A percentile compares a stretch with the other conserved stretches of the same genome.
Evolutionary conservation across 2,329 filamentous ascomycete species (phyloP).

Genomic region (Phyllachora maydis): DNA sequence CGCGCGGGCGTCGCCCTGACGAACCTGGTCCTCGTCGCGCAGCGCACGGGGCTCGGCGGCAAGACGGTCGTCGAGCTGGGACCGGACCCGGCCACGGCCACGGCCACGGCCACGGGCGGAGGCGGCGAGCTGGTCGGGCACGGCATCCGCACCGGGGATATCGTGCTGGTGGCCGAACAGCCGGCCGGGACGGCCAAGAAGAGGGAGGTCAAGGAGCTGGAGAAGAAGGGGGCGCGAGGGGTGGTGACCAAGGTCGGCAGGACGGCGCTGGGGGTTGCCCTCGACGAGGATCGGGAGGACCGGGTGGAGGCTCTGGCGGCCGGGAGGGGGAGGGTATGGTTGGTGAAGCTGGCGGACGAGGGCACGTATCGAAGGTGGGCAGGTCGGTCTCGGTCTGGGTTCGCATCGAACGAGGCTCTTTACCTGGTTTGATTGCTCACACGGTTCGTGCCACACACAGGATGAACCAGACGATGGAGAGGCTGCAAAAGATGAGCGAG

Average conservation of each 20-base stretch:
- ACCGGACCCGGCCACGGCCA: conserved; percentile 41
- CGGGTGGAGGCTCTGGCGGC: conserved; percentile 16
- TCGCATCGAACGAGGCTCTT: neutral
- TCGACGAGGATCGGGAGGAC: conserved; percentile 42
- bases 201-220: conserved; percentile 48
- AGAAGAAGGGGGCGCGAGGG: conserved; percentile 45
- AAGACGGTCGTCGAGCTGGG: conserved; percentile 69
- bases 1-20: conserved; percentile 61
- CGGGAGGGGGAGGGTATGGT: conserved; percentile 31
- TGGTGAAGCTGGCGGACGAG: conserved; percentile 48
- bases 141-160: conserved; percentile 56
- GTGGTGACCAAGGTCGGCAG: conserved; percentile 47
- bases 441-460: conserved; percentile 11
- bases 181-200: conserved; percentile 52
- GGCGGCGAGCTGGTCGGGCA: conserved; percentile 58
- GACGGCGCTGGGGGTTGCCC: conserved; percentile 39
- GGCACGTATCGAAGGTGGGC: conserved; percentile 37
- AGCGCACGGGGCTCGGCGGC: conserved; percentile 80
- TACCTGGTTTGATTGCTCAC: neutral
- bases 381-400: neutral
- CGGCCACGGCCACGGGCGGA: conserved; percentile 7
- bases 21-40: conserved; percentile 53
- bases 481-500: conserved; percentile 33
- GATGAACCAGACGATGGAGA: conserved; percentile 43
- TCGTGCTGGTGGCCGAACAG: conserved; percentile 58